Evolutionary conservation across 495 filamentous ascomycete genomes (phyloP), one percentile per base, ranked within the genome.

Genomic region (Aspergillus indologenus): DNA sequence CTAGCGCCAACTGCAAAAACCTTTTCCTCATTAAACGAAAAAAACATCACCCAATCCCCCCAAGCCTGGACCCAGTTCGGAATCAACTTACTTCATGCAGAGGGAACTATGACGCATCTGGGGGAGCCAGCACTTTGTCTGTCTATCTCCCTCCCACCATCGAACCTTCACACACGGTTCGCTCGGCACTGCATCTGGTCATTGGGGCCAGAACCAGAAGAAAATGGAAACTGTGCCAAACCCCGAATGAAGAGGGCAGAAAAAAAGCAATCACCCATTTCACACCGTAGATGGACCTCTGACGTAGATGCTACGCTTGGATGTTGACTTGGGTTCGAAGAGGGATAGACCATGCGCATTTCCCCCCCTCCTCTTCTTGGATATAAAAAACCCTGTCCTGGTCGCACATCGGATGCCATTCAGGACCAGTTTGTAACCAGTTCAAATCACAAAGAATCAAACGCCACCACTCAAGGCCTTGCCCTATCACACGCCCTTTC

Each of bases 21-120:
- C 12, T 40, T 40, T 9, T 29, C 9, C 34, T 40, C 2, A 40
- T 8, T 40, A 40, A 11, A 15, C 12, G 26, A 40, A 40, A 15
- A 11, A 40, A 40, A 31, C 48, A 31, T 29, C 24, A 51, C 48
- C 48, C 24, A n/a, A 51, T 18, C 23, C 22, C 0, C 20, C 2
- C 1, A 24, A 31, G 21, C 15, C 11, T 26, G 21, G 21, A 24
- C 48, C 23, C 1, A 40, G 21, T 22, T 23, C 48, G 48, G 23
- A 12, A 57, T 31, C 21, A 18, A 58, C 48, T 67, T 57, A 65
- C 68, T 68, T 65, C 64, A 70, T 67, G 58, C 62, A 58, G 59
- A 65, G 58, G 52, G 57, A 62, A 68, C 65, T 63, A 70, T 73
- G 67, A 73, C 67, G 68, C 70, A 68, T 65, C 65, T 70, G 65